Base-by-base conservation (phyloP, 805 yeast species). In the Starmerella geochares region DNA sequence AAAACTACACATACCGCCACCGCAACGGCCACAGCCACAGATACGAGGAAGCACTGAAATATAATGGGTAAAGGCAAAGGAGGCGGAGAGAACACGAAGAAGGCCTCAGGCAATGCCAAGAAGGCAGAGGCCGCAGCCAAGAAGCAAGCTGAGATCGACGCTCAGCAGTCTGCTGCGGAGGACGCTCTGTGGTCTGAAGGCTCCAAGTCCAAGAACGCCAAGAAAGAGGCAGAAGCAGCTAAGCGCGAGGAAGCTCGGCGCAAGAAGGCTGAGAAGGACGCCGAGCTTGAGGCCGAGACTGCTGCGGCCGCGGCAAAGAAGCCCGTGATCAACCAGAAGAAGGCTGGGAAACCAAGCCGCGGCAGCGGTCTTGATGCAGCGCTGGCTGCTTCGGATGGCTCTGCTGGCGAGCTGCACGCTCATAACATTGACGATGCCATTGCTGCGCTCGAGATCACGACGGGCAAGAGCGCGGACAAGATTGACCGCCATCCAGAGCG, bases 401-500 rank as follows among this genome's bases (percentile, higher is more conserved):
- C 71, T 25, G 66, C 74, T 4, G 72, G 74, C 42, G 55, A 46
- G 28, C 75, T 83, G 62, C 71, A 71, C 60, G 94, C 94, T 5
- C 72, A 77, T 55, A 88, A 88, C 62, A 72, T 85, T 40, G 94
- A 85, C 55, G 77, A 76, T 60, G 92, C 90, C 2, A 69, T 85
- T 54, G 86, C 83, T 48, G 94, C 94, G 3, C 71, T 85, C 61
- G 73, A 84, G 4, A 71, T 85, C 65, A 75, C 87, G 11, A 75
- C 70, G 41, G 80, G 81, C 28, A 66, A 69, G 37, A 68, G 67
- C 53, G 9, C 54, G 16, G 62, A 56, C 36, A 61, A 59, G 53
- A 71, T 85, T 47, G 95, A 85, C 53, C 79, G 86, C 65, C 95
- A 85, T 59, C 94, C 95, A 9, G 95, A 85, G 70, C 77, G 94